Evolutionary conservation across 2,329 filamentous ascomycete species (phyloP), one percentile per base, ranked within the genome.

Genomic region (Aspergillus pseudoterreus): DNA sequence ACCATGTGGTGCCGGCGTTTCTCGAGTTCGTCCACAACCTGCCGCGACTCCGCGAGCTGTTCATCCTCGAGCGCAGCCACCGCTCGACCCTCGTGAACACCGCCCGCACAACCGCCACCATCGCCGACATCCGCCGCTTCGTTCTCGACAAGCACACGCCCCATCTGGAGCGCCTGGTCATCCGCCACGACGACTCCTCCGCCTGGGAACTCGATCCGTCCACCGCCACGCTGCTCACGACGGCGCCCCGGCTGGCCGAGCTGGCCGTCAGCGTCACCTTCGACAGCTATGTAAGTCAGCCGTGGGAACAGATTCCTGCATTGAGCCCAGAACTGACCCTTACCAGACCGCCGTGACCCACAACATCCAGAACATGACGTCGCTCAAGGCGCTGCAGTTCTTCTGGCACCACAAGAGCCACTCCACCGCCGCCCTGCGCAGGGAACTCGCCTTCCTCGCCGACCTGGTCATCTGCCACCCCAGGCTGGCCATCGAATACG

Each of bases 71-170:
- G 64, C 72, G 81, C 27, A 74, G 71, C 5, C 81, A 80, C 57
- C 71, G 78, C 30, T 50, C 56, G 50, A 78, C 78, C 50, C 77
- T 80, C 0, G 78, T 82, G 58, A 77, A 76, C 53, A 78, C 82
- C 47, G 76, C 79, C 2, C 72, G 77, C 5, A 78, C 74, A 49
- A 77, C 78, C 1, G 73, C 78, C 1, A 76, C 71, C 0, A 81
- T 83, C 8, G 76, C 80, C n/a, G 76, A 83, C 48, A 86, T 87
- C 49, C 76, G 82, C 4, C 75, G 76, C 12, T 60, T 78, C 14
- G 77, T 81, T 0, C 72, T 87, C 22, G 78, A 76, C 63, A 84
- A 79, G 67, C 84, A 87, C 61, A 73, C 82, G 50, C 59, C 61
- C 10, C 78, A 73, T 1, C 66, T 87, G 15, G 78, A 75, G 61